Evolutionary conservation across 495 filamentous ascomycete genomes (phyloP), one percentile per base, ranked within the genome.

Genomic region (Aspergillus affinis): DNA sequence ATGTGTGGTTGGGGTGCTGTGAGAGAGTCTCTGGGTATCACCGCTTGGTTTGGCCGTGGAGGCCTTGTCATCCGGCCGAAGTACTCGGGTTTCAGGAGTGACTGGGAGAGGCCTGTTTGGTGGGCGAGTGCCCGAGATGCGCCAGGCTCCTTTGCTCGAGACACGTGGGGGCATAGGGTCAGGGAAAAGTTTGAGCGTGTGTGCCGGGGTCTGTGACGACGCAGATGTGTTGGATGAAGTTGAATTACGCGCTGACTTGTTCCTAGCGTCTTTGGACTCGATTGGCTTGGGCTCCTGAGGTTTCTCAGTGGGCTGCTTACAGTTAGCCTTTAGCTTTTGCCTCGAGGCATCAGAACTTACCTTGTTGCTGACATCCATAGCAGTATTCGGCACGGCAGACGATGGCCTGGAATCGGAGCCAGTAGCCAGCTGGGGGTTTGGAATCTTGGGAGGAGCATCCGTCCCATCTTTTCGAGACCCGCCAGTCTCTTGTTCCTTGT

Each of bases 171-270:
- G 68, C 46, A 68, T 61, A 4, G 74, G 65, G 54, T 74, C 68
- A 27, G 75, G 75, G 56, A 78, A 78, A 15, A 78, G 67, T 47
- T 76, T 78, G 55, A 78, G 56, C 0, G 70, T 56, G 3, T 61
- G 70, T n/a, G 68, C 60, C 1, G 67, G 2, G 54, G 47, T 47
- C 51, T 65, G 50, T 55, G 62, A 52, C 60, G 27, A 44, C 52
- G 23, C 32, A 59, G 61, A 12, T 41, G 49, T 45, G 59, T 55
- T 59, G 19, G 46, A 23, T 48, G 23, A n/a, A 6, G 58, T 8
- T 26, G 51, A 47, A 6, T 41, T 49, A 12, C 27, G 15, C 7
- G 15, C 47, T 30, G 45, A 19, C 2, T 15, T n/a, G n/a, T n/a
- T 27, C 6, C 46, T 20, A 8, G 30, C 32, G 26, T 20, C 29